phyloP scores from a whole-genome alignment of 257 asterid species.

The Petunia secreta region DNA sequence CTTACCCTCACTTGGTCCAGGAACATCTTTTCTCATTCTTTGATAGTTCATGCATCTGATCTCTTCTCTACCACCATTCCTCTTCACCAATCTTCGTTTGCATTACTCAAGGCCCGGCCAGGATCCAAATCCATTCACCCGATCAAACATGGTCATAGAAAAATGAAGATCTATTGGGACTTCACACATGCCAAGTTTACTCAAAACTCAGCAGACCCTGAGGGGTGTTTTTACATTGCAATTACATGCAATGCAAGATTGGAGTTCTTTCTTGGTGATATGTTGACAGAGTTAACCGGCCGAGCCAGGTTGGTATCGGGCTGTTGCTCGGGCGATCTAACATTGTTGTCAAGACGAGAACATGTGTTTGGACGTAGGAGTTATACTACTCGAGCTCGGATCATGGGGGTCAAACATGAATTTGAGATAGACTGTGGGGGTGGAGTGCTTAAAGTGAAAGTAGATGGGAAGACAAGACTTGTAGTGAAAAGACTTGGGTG shows the following conservation, averaged over 20 bases:
- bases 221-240: slow-evolving; percentile 38
- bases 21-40: slow-evolving; percentile 37
- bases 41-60: slow-evolving; percentile 38
- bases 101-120: slow-evolving; percentile 37
- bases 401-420: slow-evolving; percentile 42
- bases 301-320: slow-evolving; percentile 27
- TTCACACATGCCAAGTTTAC: slow-evolving; percentile 37
- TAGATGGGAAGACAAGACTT: slow-evolving; percentile 37
- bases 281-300: slow-evolving; percentile 28
- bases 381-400: slow-evolving; percentile 37
- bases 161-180: slow-evolving; percentile 43
- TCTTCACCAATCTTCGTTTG: slow-evolving; percentile 36
- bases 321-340: slow-evolving; percentile 23
- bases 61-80: slow-evolving; percentile 36
- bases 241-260: slow-evolving; percentile 34
- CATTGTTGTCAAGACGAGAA: slow-evolving; percentile 38
- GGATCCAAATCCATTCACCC: slow-evolving; percentile 39
- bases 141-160: slow-evolving; percentile 20
- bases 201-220: slow-evolving; percentile 43
- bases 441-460: slow-evolving; percentile 44
- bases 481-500: slow-evolving; percentile 43
- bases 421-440: slow-evolving; percentile 42
- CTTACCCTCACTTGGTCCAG: slow-evolving; percentile 50
- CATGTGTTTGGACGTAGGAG: slow-evolving; percentile 42
- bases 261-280: slow-evolving; percentile 43